Percentiles rank a stretch among this genome's conserved stretches.
Conservation (phyloP, 148 eudicot genomes). For the Persicaria tinctoria region DNA sequence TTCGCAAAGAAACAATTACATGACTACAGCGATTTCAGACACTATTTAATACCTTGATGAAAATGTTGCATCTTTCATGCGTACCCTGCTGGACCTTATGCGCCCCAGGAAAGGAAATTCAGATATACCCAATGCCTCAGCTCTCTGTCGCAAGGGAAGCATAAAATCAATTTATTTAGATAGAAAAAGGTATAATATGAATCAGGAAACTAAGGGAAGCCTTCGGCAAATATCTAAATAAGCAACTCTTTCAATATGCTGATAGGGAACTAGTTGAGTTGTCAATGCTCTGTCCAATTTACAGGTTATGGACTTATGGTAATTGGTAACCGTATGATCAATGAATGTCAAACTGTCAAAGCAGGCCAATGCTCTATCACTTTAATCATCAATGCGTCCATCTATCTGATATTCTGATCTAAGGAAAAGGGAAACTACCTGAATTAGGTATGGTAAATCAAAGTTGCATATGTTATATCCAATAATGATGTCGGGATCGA, state of each 20-base stretch:
- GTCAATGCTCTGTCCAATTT: no score
- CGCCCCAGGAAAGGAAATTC: slow-evolving; percentile 97
- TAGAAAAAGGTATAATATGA: background rate
- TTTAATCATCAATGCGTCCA: no score
- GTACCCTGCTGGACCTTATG: slow-evolving; percentile 78
- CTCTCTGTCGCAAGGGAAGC: slow-evolving; percentile 48
- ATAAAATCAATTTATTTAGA: background rate
- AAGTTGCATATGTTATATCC: slow-evolving; percentile 99
- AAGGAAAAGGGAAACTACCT: slow-evolving; percentile 34
- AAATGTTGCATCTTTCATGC: slow-evolving; percentile 85
- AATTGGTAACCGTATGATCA: no score
- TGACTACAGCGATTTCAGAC: background rate
- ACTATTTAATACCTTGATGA: slow-evolving; percentile 62
- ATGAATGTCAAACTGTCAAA: no score
- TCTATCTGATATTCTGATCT: no score
- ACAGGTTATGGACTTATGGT: no score
- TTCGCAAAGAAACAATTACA: background rate
- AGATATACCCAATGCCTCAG: slow-evolving; percentile 57
- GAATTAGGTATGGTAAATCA: slow-evolving; percentile 94
- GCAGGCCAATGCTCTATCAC: no score
- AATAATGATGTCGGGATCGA: slow-evolving; percentile 95
- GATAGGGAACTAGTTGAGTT: no score
- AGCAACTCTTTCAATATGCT: background rate
- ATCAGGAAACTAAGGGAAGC: background rate
- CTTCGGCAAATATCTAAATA: background rate